Conservation (phyloP, 2,329 filamentous ascomycete genomes). For the Epichloe uncinata region DNA sequence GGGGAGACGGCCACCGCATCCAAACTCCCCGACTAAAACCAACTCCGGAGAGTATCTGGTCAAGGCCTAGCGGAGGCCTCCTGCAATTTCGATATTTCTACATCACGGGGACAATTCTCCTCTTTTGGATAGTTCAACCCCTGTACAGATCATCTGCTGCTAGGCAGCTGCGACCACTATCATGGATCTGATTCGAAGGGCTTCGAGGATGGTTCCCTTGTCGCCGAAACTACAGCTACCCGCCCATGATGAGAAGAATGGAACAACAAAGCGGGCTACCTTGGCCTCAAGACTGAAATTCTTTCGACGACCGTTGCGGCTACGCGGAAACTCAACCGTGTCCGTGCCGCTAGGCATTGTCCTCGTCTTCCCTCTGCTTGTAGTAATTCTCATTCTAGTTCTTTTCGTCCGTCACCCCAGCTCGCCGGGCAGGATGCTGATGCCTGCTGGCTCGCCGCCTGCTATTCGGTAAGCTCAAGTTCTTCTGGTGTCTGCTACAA, state of each 20-base stretch:
- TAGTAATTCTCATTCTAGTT: constrained; percentile 80
- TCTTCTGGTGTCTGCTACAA: not conserved
- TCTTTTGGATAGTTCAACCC: not conserved
- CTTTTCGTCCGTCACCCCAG: constrained; percentile 82
- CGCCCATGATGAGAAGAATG: constrained; percentile 36
- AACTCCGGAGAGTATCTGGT: too few species aligned
- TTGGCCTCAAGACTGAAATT: constrained; percentile 53
- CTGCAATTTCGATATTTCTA: not conserved
- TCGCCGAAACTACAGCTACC: constrained; percentile 30
- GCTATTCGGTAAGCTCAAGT: constrained; percentile 59
- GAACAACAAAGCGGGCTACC: constrained; percentile 23
- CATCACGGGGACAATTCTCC: not conserved
- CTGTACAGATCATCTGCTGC: not conserved
- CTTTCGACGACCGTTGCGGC: constrained; percentile 71
- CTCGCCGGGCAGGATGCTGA: constrained; percentile 67
- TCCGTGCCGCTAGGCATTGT: constrained; percentile 89
- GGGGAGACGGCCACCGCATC: not conserved
- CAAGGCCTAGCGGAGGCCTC: not conserved
- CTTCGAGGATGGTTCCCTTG: constrained; percentile 35
- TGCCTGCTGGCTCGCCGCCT: constrained; percentile 78
- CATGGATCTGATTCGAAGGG: constrained; percentile 48
- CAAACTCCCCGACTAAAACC: not conserved
- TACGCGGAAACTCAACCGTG: constrained; percentile 83
- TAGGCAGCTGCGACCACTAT: constrained; percentile 3
- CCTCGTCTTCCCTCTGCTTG: constrained; percentile 80